Evolutionary conservation across 345 rosid species (phyloP).

Genomic region (Clarkia xantiana): DNA sequence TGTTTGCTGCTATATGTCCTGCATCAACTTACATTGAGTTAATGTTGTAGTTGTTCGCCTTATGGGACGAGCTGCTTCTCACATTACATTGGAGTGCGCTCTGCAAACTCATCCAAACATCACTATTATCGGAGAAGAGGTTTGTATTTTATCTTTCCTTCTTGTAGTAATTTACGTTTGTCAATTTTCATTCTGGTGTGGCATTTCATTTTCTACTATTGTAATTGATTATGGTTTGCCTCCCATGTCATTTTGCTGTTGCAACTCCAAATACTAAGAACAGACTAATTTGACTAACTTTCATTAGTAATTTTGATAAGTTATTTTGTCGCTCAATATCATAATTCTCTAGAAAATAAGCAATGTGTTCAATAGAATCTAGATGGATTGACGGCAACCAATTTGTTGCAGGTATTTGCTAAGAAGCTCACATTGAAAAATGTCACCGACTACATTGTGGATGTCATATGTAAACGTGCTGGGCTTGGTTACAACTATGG

Average conservation of each 20-base stretch:
- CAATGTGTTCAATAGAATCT: too few relatives aligned
- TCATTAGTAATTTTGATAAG: too few relatives aligned
- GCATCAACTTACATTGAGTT: not conserved
- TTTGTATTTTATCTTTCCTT: too few relatives aligned
- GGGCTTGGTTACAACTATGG: conserved; percentile 73
- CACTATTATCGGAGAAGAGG: conserved; percentile 97
- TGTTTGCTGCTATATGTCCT: too few relatives aligned
- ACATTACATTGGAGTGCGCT: conserved; percentile 93
- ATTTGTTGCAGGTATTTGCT: conserved; percentile 54
- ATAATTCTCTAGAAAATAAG: too few relatives aligned
- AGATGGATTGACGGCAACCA: not conserved
- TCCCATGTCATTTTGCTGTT: too few relatives aligned
- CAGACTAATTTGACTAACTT: too few relatives aligned
- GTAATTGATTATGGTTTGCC: too few relatives aligned
- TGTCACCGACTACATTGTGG: conserved; percentile 78
- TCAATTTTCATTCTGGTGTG: too few relatives aligned
- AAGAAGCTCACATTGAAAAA: conserved; percentile 68
- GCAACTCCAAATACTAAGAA: too few relatives aligned
- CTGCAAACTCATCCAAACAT: conserved; percentile 94
- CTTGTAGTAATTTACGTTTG: not conserved
- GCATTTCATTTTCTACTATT: too few relatives aligned
- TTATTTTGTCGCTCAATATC: too few relatives aligned
- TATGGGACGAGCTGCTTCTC: conserved; percentile 99
- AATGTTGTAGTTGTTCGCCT: conserved; percentile 75
- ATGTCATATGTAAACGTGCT: conserved; percentile 64